Evolutionary conservation across 768 basidiomycete genomes (phyloP).

Genomic region (Inosperma sp.): DNA sequence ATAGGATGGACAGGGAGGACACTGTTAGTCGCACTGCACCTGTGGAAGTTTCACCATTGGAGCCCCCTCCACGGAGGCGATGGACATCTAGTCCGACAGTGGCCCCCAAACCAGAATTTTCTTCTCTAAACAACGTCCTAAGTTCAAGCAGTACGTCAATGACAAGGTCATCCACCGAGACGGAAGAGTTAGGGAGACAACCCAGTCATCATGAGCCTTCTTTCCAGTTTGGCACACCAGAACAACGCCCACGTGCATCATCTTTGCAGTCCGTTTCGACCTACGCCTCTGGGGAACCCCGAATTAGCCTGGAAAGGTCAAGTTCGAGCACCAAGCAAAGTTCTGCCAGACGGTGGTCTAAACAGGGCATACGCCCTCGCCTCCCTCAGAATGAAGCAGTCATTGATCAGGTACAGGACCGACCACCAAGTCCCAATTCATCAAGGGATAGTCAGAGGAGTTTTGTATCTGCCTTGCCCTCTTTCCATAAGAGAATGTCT

Average conservation of each 20-base stretch:
- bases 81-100: slow-evolving; percentile 41
- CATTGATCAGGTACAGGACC: slow-evolving; percentile 25
- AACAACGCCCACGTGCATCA: slow-evolving; percentile 36
- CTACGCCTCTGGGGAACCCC: slow-evolving; percentile 37
- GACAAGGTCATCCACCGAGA: slow-evolving; percentile 17
- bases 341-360: slow-evolving; percentile 47
- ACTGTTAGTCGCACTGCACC: slow-evolving; percentile 33
- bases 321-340: slow-evolving; percentile 36
- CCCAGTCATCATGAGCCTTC: slow-evolving; percentile 23
- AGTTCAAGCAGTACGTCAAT: slow-evolving; percentile 12
- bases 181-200: slow-evolving; percentile 22
- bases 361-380: slow-evolving; percentile 48
- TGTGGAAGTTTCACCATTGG: slow-evolving; percentile 35
- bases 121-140: slow-evolving; percentile 12
- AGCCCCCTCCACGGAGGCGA: slow-evolving; percentile 48
- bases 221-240: slow-evolving; percentile 36
- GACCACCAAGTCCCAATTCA: slow-evolving; percentile 35
- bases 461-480: slow-evolving; percentile 41
- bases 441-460: slow-evolving; percentile 41
- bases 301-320: slow-evolving; percentile 31
- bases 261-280: slow-evolving; percentile 46
- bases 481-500: slow-evolving; percentile 51
- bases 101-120: too few species aligned
- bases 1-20: slow-evolving; percentile 22
- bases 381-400: slow-evolving; percentile 54